Evolutionary conservation across 306 rosid species (phyloP).

Genomic region (Quercus suber): DNA sequence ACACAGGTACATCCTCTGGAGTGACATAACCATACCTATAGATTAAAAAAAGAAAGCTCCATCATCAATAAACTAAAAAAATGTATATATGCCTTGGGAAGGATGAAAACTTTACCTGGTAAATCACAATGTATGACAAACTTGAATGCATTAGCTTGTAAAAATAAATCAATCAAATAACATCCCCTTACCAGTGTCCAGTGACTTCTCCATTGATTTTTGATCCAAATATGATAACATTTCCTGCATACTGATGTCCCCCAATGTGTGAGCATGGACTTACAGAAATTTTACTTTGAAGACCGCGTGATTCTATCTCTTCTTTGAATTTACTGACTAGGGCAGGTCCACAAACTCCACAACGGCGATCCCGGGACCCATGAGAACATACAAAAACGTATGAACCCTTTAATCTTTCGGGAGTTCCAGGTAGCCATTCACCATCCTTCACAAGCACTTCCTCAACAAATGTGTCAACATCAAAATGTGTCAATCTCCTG

Average conservation of each 20-base stretch:
- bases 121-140: neutral
- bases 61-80: conserved; percentile 13
- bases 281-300: conserved; percentile 74
- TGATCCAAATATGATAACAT: conserved; percentile 73
- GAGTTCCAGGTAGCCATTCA: conserved; percentile 92
- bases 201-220: conserved; percentile 54
- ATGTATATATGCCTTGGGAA: neutral
- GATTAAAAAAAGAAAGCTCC: neutral
- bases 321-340: conserved; percentile 73
- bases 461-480: conserved; percentile 92
- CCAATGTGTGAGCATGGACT: conserved; percentile 98
- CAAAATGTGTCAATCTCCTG: conserved; percentile 97
- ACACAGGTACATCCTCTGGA: conserved; percentile 69
- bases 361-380: conserved; percentile 88
- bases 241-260: conserved; percentile 89
- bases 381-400: conserved; percentile 86
- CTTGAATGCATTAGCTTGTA: neutral
- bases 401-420: conserved; percentile 68
- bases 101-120: neutral
- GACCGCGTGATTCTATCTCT: conserved; percentile 67
- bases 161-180: neutral
- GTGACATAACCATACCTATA: conserved; percentile 94
- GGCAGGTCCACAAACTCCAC: conserved; percentile 94
- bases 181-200: conserved; percentile 78
- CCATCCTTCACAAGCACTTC: conserved; percentile 96